A percentile compares a stretch with the other conserved stretches of the same genome.
phyloP scores from a whole-genome alignment of 129 eudicot species.

The Flaveria linearis region DNA sequence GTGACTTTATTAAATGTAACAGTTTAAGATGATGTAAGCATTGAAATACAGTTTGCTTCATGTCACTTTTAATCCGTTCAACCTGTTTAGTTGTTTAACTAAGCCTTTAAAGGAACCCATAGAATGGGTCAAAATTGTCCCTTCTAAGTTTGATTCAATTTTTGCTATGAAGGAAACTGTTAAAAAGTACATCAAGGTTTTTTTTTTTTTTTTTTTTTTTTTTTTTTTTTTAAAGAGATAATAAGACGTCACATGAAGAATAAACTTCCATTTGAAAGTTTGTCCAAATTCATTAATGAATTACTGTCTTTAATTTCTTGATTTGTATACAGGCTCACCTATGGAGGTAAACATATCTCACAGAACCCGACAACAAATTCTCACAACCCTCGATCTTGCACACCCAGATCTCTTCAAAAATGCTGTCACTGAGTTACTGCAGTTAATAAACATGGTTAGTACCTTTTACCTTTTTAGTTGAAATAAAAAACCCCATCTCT shows the following conservation, averaged over 20 bases:
- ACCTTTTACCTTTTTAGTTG: slow-evolving; percentile 13
- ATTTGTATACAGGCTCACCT: slow-evolving; percentile 53
- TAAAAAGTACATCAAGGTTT: neutral
- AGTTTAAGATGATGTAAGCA: slow-evolving; percentile 4
- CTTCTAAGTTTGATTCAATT: neutral
- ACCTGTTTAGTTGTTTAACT: neutral
- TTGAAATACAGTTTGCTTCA: neutral
- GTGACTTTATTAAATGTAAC: neutral
- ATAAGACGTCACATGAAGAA: neutral
- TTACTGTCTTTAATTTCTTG: slow-evolving; percentile 2
- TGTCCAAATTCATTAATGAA: neutral
- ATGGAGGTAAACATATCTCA: slow-evolving; percentile 95
- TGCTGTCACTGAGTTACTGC: slow-evolving; percentile 73
- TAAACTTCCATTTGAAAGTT: neutral
- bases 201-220: too few species aligned
- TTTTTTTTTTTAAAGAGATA: too few species aligned
- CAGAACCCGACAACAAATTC: slow-evolving; percentile 73
- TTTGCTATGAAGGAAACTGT: slow-evolving; percentile 2
- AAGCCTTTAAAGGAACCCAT: neutral
- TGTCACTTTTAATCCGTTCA: neutral
- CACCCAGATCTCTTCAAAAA: slow-evolving; percentile 70
- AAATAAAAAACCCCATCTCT: neutral
- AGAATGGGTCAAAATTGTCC: too few species aligned
- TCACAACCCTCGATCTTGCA: slow-evolving; percentile 74
- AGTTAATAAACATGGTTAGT: slow-evolving; percentile 79